Evolutionary conservation across 2,329 filamentous ascomycete genomes (phyloP), one percentile per base, ranked within the genome.

Genomic region (Claviceps pusilla): DNA sequence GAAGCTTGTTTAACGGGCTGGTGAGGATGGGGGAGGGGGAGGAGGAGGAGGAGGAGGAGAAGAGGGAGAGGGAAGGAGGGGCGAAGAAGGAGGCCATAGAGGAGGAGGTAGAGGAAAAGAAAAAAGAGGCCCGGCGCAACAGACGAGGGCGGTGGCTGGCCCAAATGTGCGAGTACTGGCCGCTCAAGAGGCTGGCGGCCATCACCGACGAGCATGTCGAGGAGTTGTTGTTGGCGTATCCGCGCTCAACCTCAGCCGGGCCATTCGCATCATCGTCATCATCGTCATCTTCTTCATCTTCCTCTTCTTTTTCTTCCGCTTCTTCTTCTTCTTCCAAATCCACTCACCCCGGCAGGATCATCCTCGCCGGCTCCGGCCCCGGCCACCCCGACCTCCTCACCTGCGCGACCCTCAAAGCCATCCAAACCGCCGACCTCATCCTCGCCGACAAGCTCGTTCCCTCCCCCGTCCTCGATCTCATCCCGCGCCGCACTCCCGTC

Each of bases 151-250:
- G 93, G 55, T 98, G 93, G 93, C 75, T 98, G 1, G 82, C 86
- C 24, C 93, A 98, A 66, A 89, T 98, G 52, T 98, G 93, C 76
- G 93, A 98, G 73, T 98, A 98, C 71, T 98, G 93, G 93, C 90
- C 93, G 1, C 76, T 98, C 31, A 83, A 83, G 58, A 81, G 87
- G 19, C 78, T 98, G 1, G 89, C 89, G 7, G 76, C 78, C 45
- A 84, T 97, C 58, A 84, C 79, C 3, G 88, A 95, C 62, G 77
- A 78, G 9, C 90, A 97, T 60, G 82, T 96, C 7, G 81, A 87
- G 16, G 68, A 72, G 12, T 80, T 97, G 0, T 76, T 98, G n/a
- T 73, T 78, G 58, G 82, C 86, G 2, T 95, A 95, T 63, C 71
- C 76, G 5, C 64, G 63, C 86, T 24, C 33, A n/a, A 9, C 6